These are phyloP conservation scores for Xylaria multiplex DNA, from an alignment of 2,329 filamentous ascomycete species.

Conservation along the genomic window DNA sequence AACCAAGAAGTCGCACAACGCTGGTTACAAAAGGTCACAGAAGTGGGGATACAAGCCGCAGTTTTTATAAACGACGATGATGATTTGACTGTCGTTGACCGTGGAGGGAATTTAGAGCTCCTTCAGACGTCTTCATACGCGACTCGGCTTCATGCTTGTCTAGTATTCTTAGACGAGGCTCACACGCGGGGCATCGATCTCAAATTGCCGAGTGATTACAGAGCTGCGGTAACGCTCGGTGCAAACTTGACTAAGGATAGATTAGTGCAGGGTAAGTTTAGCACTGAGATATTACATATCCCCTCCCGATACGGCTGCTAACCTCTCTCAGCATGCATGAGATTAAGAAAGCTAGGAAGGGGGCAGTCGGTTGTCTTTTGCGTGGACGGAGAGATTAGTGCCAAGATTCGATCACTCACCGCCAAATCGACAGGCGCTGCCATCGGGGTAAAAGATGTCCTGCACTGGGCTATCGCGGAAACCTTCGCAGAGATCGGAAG, in stretches of 20 bases:
- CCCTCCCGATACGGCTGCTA: not conserved
- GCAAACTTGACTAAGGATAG: slow-evolving; percentile 69
- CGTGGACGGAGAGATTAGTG: slow-evolving; percentile 32
- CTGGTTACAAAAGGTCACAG: slow-evolving; percentile 61
- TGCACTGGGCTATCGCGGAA: slow-evolving; percentile 31
- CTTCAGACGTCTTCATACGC: slow-evolving; percentile 62
- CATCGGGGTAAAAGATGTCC: slow-evolving; percentile 13
- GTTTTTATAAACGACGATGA: slow-evolving; percentile 64
- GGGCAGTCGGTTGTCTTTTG: slow-evolving; percentile 64
- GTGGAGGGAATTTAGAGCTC: slow-evolving; percentile 53
- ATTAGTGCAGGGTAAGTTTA: slow-evolving; percentile 64
- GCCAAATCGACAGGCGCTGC: not conserved
- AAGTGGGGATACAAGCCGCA: slow-evolving; percentile 55
- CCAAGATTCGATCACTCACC: slow-evolving; percentile 11
- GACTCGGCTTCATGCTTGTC: slow-evolving; percentile 60
- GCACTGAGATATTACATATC: not conserved
- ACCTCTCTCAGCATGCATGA: slow-evolving; percentile 65
- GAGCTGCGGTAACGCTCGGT: slow-evolving; percentile 66
- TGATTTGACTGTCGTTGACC: slow-evolving; percentile 56
- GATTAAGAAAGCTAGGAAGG: slow-evolving; percentile 65
- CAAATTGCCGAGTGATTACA: slow-evolving; percentile 59
- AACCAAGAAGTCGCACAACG: slow-evolving; percentile 59
- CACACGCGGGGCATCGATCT: slow-evolving; percentile 71
- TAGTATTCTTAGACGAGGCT: slow-evolving; percentile 68
- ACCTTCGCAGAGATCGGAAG: slow-evolving; percentile 28